Conservation (phyloP, 2,329 filamentous ascomycete genomes). For the Venturia asperata region DNA sequence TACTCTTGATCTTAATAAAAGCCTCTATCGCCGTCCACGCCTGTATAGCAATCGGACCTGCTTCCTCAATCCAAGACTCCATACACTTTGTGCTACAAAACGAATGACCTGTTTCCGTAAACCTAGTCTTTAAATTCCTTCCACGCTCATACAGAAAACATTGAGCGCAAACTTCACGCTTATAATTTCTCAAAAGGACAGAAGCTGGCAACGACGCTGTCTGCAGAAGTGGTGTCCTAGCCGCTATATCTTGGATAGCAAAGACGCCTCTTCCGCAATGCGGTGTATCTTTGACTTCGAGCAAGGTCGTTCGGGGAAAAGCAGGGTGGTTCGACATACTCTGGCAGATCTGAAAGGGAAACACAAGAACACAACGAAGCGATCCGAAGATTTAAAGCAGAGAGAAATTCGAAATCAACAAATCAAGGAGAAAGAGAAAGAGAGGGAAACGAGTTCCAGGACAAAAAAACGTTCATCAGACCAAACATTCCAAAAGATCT, state of each 20-base stretch:
- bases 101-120: conserved; percentile 34
- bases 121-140: conserved; percentile 34
- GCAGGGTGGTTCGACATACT: not conserved
- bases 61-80: conserved; percentile 29
- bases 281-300: conserved; percentile 28
- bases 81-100: conserved; percentile 38
- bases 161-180: conserved; percentile 42
- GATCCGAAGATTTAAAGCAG: not conserved
- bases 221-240: conserved; percentile 32
- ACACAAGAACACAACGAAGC: not conserved
- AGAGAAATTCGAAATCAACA: not conserved
- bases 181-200: conserved; percentile 40
- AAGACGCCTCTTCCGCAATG: conserved; percentile 41
- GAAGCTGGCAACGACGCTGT: conserved; percentile 34
- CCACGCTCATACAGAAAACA: conserved; percentile 43
- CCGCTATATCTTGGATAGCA: conserved; percentile 31
- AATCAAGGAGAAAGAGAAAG: not conserved
- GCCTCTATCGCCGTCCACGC: conserved; percentile 24
- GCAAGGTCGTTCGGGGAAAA: not conserved
- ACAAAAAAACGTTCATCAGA: not conserved
- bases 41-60: conserved; percentile 27
- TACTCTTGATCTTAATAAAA: conserved; percentile 23
- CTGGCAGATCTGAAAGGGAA: not conserved
- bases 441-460: not conserved
- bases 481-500: not conserved